Conservation (phyloP, 148 eudicot genomes). For the Hydrangea macrophylla region DNA sequence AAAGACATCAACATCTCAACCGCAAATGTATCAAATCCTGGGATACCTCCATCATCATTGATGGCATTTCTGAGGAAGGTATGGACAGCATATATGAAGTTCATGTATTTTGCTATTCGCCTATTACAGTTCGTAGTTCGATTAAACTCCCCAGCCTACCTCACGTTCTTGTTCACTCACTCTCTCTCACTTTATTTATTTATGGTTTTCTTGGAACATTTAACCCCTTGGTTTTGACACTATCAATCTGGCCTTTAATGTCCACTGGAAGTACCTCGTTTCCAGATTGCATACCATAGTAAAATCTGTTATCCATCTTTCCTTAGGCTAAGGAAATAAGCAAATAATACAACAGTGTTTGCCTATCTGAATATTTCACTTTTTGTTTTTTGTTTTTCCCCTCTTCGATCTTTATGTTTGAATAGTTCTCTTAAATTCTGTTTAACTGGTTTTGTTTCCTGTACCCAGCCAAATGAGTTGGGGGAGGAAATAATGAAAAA, state of each 20-base stretch:
- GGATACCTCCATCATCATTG: constrained; percentile 95
- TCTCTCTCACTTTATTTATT: background rate
- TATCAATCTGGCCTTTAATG: background rate
- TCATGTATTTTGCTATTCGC: background rate
- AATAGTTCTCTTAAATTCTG: background rate
- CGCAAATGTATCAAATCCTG: constrained; percentile 80
- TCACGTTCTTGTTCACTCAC: background rate
- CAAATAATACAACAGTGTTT: background rate
- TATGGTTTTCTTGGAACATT: background rate
- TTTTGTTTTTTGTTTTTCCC: background rate
- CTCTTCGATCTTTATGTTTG: background rate
- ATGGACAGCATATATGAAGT: background rate
- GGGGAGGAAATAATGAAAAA: too few relatives aligned
- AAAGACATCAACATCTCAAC: constrained; percentile 44
- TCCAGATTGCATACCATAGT: too few relatives aligned
- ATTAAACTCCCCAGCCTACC: background rate
- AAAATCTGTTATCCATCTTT: too few relatives aligned
- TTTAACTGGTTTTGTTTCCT: too few relatives aligned
- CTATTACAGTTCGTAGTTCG: background rate
- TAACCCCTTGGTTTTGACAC: background rate
- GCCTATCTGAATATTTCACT: background rate
- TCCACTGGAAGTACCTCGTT: background rate
- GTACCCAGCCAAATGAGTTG: too few relatives aligned
- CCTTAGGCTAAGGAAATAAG: background rate
- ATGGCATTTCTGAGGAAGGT: constrained; percentile 87